A percentile compares a stretch with the other conserved stretches of the same genome.
Evolutionary conservation across 495 filamentous ascomycete genomes (phyloP).

Genomic region (Neurospora sp.): DNA sequence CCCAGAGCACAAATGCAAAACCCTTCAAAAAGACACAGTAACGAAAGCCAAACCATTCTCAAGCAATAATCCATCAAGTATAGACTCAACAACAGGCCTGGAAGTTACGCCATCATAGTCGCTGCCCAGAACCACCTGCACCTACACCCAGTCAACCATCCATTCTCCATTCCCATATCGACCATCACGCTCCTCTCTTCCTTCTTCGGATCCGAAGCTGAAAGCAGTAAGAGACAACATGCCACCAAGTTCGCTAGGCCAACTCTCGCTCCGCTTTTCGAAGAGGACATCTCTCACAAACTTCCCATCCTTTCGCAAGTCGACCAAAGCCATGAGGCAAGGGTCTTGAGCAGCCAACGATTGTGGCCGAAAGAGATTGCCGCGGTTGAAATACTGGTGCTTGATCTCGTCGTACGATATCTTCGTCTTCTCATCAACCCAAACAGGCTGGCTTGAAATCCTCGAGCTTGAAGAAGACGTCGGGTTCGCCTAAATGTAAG

Average conservation of each 20-base stretch:
- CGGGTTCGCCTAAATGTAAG: background rate
- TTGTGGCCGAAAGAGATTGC: background rate
- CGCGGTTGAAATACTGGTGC: accelerated
- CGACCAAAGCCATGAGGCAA: background rate
- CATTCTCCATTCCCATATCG: background rate
- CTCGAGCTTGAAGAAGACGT: background rate
- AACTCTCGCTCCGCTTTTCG: background rate
- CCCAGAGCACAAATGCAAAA: too few species aligned
- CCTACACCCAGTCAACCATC: background rate
- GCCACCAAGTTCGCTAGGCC: accelerated
- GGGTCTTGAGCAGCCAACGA: background rate
- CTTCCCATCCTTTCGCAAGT: background rate
- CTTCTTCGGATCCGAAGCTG: background rate
- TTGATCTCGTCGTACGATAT: background rate
- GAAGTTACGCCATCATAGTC: too few species aligned
- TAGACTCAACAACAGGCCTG: background rate
- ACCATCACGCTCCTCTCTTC: background rate
- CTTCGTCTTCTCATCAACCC: background rate
- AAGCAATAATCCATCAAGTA: background rate
- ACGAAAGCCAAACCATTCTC: too few species aligned
- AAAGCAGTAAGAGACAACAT: background rate
- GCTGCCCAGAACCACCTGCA: background rate
- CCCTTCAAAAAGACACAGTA: too few species aligned
- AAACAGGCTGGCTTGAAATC: background rate
- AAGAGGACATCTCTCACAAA: background rate